These are phyloP conservation scores for Aspergillus heteromorphus DNA, from an alignment of 495 filamentous ascomycete species.

Conservation along the genomic window DNA sequence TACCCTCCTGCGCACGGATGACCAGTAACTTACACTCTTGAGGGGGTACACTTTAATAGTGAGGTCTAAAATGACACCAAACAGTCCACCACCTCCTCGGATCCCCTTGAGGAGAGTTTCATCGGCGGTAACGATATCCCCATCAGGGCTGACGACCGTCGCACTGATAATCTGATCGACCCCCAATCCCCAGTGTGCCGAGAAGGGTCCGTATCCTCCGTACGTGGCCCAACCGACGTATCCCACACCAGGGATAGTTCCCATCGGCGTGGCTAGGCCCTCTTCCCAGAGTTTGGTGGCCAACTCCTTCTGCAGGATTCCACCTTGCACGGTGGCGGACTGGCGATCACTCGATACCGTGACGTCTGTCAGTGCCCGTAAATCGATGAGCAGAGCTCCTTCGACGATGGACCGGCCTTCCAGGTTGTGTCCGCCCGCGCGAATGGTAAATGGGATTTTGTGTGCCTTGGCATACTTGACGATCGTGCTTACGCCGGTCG, in stretches of 20 bases:
- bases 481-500: constrained; percentile 22
- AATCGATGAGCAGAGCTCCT: constrained; percentile 29
- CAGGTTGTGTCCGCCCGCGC: constrained; percentile 36
- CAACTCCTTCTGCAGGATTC: constrained; percentile 25
- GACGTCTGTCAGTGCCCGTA: constrained; percentile 28
- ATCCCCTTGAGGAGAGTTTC: constrained; percentile 27
- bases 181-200: constrained; percentile 30
- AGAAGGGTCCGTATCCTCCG: constrained; percentile 38
- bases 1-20: background rate
- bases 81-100: constrained; percentile 33
- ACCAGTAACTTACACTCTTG: constrained; percentile 22
- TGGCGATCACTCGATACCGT: constrained; percentile 18
- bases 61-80: constrained; percentile 38
- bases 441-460: constrained; percentile 27
- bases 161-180: constrained; percentile 38
- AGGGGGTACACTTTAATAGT: constrained; percentile 33
- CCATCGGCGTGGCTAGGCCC: constrained; percentile 26
- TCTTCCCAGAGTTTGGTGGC: constrained; percentile 19
- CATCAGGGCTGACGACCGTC: constrained; percentile 30
- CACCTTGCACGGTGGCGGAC: constrained; percentile 30
- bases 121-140: constrained; percentile 29
- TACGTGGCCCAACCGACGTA: constrained; percentile 38
- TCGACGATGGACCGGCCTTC: constrained; percentile 19
- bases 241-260: constrained; percentile 23
- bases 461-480: constrained; percentile 16